Evolutionary conservation across 805 yeast genomes (phyloP).

Genomic region (Limtongozyma cylindracea): DNA sequence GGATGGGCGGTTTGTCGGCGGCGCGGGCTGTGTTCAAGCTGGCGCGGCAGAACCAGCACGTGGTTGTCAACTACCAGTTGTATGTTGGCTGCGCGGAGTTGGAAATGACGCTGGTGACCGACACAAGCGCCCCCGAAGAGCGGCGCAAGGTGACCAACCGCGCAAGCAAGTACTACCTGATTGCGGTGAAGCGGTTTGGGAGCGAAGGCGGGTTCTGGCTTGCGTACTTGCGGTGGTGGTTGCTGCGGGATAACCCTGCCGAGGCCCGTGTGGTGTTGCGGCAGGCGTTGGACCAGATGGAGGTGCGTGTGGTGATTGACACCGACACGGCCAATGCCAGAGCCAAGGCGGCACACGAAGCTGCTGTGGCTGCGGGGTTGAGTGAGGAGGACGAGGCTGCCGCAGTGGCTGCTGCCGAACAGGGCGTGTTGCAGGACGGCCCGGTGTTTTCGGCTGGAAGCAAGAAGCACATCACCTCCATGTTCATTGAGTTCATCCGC

Average conservation of each 20-base stretch:
- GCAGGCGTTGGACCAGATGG: conserved; percentile 51
- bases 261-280: conserved; percentile 60
- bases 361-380: conserved; percentile 1
- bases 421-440: conserved; percentile 2
- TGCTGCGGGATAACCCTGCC: conserved; percentile 42
- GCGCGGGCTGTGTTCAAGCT: conserved; percentile 50
- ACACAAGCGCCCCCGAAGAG: no score
- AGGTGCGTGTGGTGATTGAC: conserved; percentile 13
- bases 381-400: conserved; percentile 1
- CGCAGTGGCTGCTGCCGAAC: conserved; percentile 2
- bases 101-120: no score
- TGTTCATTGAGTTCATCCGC: conserved; percentile 22
- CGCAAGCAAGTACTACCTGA: conserved; percentile 48
- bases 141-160: conserved; percentile 34
- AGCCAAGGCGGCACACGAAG: conserved; percentile 5
- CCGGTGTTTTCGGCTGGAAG: conserved; percentile 4
- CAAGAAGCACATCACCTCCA: conserved; percentile 7
- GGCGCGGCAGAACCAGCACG: conserved; percentile 21
- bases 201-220: conserved; percentile 35
- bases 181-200: conserved; percentile 31
- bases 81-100: conserved; percentile 63
- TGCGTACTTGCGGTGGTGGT: conserved; percentile 44
- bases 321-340: no score
- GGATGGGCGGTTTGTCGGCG: conserved; percentile 41
- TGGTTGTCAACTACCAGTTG: conserved; percentile 44